A percentile compares a stretch with the other conserved stretches of the same genome.
These are phyloP conservation scores for Chytriomyces sp. DNA, from an alignment of 192 early-diverging fungal species.

Conservation along the genomic window DNA sequence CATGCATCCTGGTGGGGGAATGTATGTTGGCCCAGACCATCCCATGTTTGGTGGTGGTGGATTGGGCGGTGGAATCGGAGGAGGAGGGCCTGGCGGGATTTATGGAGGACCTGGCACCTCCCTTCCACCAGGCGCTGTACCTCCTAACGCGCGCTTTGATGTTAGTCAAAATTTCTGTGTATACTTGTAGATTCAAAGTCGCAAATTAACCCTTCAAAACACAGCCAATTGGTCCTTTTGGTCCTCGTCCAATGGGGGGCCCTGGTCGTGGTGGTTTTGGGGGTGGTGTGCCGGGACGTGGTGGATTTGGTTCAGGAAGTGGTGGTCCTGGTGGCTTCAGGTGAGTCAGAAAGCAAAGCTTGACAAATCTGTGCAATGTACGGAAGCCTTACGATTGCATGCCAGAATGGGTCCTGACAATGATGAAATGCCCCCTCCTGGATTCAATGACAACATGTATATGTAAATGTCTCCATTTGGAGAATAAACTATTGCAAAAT, in stretches of 20 bases:
- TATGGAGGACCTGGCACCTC: constrained; percentile 49
- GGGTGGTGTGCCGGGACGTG: constrained; percentile 3
- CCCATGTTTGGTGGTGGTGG: constrained; percentile 77
- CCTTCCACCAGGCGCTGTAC: constrained; percentile 46
- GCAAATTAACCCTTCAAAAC: too few species aligned
- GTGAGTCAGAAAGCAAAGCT: constrained; percentile 13
- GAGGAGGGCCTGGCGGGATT: constrained; percentile 52
- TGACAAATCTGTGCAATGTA: background rate
- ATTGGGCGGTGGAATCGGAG: constrained; percentile 37
- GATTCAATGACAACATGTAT: constrained; percentile 42
- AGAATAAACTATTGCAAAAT: background rate
- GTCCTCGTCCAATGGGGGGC: constrained; percentile 39
- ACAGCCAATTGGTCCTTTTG: constrained; percentile 81
- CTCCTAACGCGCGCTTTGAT: constrained; percentile 86
- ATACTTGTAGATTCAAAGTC: background rate
- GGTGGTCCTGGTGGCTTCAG: constrained; percentile 39
- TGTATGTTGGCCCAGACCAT: constrained; percentile 86
- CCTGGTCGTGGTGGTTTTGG: constrained; percentile 35
- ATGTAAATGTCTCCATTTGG: constrained; percentile 18
- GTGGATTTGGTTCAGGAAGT: constrained; percentile 23
- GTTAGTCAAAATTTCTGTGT: constrained; percentile 4
- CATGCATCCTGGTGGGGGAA: constrained; percentile 69
- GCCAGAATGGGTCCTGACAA: constrained; percentile 70
- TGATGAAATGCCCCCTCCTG: constrained; percentile 74
- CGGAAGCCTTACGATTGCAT: constrained; percentile 14